phyloP scores from a whole-genome alignment of 768 basidiomycete genomes.

The Tricholoma matsutake region DNA sequence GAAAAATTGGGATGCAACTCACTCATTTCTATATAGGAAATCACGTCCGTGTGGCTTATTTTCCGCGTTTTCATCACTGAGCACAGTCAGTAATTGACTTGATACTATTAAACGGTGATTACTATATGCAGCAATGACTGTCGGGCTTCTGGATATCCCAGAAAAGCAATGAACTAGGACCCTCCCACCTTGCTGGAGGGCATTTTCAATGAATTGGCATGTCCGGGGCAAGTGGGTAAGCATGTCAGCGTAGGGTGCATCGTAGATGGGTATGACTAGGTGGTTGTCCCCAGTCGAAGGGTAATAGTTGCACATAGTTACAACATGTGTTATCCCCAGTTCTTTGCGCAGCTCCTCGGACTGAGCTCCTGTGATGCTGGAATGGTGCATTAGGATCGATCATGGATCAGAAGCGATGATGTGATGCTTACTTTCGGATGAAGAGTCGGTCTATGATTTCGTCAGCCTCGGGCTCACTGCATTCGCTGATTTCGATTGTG shows the following conservation, averaged over 20 bases:
- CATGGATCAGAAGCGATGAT: background rate
- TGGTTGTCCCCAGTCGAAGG: constrained; percentile 41
- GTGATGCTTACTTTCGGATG: constrained; percentile 39
- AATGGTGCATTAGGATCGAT: background rate
- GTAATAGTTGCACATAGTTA: constrained; percentile 61
- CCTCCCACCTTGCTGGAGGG: constrained; percentile 47
- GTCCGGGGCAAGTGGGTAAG: constrained; percentile 63
- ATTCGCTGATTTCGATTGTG: too few relatives aligned
- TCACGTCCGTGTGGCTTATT: constrained; percentile 40
- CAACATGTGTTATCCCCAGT: constrained; percentile 49
- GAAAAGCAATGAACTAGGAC: constrained; percentile 73
- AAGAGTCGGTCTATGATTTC: constrained; percentile 30
- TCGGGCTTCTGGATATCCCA: constrained; percentile 68
- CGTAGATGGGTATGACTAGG: constrained; percentile 38
- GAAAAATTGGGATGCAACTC: constrained; percentile 12
- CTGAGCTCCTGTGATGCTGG: constrained; percentile 37
- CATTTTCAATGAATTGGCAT: constrained; percentile 60
- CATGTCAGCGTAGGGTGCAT: constrained; percentile 48
- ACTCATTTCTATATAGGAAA: constrained; percentile 50
- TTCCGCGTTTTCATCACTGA: constrained; percentile 50
- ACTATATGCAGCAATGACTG: constrained; percentile 56
- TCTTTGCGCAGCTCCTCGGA: constrained; percentile 26
- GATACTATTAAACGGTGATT: constrained; percentile 21
- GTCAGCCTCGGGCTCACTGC: too few relatives aligned
- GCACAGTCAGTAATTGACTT: background rate